Base-by-base conservation (phyloP, 305 asterid genomes). In the Rubia peregrina region DNA sequence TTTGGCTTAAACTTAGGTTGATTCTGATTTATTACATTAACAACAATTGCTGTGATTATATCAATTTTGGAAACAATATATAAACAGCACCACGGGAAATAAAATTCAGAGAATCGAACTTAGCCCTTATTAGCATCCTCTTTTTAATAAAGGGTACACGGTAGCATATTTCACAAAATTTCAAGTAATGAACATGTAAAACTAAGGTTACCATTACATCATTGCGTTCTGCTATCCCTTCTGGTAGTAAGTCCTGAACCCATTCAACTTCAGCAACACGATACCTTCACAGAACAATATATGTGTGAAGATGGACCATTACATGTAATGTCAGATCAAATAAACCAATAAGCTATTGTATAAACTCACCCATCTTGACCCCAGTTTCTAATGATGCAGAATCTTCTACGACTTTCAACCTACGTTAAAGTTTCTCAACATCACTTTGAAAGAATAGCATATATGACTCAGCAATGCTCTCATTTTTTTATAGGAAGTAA, bases 321-420 rank as follows among this genome's bases (percentile, higher is more conserved):
- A 21, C 24, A n/a, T 19, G 60, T 17, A 75, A 46, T 43, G 42
- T 30, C 17, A 55, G 4, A 16, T 7, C 38, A 67, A 33, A 3
- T 40, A 59, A 21, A 19, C 4, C 48, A 5, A 7, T 11, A 55
- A 14, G 71, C 49, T 11, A 72, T 5, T 72, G 7, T 41, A 38
- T 42, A 70, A 71, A 69, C 83, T 86, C 78, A 94, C 99, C 99
- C 98, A 66, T 95, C 99, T 84, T 95, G 99, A 83, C 85, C 96
- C 98, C 98, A 90, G 76, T 84, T 79, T 24, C 75, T 96, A 75
- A 86, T 61, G 57, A 91, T 86, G 73, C 78, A 89, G 74, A 94
- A 95, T 90, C 99, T 87, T 67, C 98, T 80, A 41, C 95, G 94
- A 78, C 99, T 88, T 86, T 95, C 95, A 79, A 91, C 88, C 99